Percentiles rank a stretch among this genome's conserved stretches.
Evolutionary conservation across 148 eudicot genomes (phyloP).

Genomic region (Chenopodium quinoa): DNA sequence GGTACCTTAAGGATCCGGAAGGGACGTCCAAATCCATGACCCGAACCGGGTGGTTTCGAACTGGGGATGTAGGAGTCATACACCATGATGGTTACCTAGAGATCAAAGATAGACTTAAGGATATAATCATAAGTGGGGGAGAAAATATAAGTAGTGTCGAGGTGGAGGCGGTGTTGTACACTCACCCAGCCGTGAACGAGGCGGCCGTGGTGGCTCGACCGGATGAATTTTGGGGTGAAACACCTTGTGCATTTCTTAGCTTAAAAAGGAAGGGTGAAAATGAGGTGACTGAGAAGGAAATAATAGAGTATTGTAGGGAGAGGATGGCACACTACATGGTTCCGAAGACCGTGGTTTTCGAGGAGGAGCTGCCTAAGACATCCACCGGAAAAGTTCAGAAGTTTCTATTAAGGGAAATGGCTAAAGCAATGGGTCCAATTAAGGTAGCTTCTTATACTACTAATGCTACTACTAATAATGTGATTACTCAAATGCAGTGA

Average conservation of each 20-base stretch:
- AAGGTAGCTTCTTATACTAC: not conserved
- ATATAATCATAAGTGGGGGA: constrained; percentile 52
- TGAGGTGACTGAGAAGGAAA: constrained; percentile 34
- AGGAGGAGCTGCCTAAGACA: constrained; percentile 57
- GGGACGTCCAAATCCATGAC: constrained; percentile 41
- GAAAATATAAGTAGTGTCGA: constrained; percentile 39
- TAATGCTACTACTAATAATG: not conserved
- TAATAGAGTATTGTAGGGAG: constrained; percentile 49
- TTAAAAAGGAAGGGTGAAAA: constrained; percentile 22
- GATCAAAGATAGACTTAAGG: constrained; percentile 61
- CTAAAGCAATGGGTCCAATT: constrained; percentile 36
- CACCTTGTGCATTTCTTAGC: constrained; percentile 50
- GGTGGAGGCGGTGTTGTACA: constrained; percentile 36
- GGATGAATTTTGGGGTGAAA: constrained; percentile 43
- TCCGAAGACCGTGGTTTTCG: constrained; percentile 56
- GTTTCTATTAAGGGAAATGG: constrained; percentile 49
- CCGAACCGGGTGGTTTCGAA: constrained; percentile 56
- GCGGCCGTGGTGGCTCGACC: constrained; percentile 43
- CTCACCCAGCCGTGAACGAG: constrained; percentile 33
- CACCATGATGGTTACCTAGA: constrained; percentile 66
- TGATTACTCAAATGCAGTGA: not conserved
- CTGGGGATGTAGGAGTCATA: constrained; percentile 71
- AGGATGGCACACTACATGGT: constrained; percentile 59
- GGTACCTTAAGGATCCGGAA: constrained; percentile 53
- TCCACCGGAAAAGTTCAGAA: constrained; percentile 67